These are phyloP conservation scores for Neofusicoccum kwambonambiense DNA, from an alignment of 2,329 filamentous ascomycete species.

Conservation along the genomic window DNA sequence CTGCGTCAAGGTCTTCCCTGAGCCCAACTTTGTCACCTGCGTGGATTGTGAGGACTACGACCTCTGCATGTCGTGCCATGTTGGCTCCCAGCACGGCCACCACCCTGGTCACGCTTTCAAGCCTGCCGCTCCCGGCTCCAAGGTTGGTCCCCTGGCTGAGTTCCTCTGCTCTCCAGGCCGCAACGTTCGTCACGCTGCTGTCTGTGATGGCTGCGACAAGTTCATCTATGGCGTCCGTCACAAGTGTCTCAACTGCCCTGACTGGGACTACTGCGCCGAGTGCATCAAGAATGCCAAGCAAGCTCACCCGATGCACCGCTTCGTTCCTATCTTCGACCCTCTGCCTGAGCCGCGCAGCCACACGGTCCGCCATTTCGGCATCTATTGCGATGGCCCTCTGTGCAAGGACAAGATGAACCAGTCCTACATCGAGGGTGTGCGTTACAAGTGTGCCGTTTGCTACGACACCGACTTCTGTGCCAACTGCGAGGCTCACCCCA, in stretches of 20 bases:
- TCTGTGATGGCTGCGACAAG: conserved; percentile 91
- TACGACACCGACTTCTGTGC: conserved; percentile 94
- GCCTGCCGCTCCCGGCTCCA: conserved; percentile 63
- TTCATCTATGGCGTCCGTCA: conserved; percentile 85
- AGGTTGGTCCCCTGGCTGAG: conserved; percentile 61
- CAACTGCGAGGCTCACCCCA: conserved; percentile 84
- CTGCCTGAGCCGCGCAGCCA: conserved; percentile 50
- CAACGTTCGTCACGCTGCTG: conserved; percentile 77
- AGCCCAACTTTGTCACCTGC: conserved; percentile 83
- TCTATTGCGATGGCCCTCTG: conserved; percentile 92
- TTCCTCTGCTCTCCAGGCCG: conserved; percentile 75
- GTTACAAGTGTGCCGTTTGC: conserved; percentile 97
- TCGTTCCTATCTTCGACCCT: conserved; percentile 81
- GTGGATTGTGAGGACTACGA: conserved; percentile 84
- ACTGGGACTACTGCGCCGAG: conserved; percentile 89
- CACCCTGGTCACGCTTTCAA: conserved; percentile 83
- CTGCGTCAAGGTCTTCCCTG: conserved; percentile 69
- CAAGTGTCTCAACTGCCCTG: conserved; percentile 95
- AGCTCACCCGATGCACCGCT: conserved; percentile 80
- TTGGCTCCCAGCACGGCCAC: conserved; percentile 77
- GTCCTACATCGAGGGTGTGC: conserved; percentile 72
- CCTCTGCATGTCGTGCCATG: conserved; percentile 80
- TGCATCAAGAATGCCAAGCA: conserved; percentile 68
- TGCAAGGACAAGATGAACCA: conserved; percentile 62
- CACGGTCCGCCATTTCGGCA: conserved; percentile 69